phyloP scores from a whole-genome alignment of 352 stramenopile species.

The Hyaloperonospora brassicae region DNA sequence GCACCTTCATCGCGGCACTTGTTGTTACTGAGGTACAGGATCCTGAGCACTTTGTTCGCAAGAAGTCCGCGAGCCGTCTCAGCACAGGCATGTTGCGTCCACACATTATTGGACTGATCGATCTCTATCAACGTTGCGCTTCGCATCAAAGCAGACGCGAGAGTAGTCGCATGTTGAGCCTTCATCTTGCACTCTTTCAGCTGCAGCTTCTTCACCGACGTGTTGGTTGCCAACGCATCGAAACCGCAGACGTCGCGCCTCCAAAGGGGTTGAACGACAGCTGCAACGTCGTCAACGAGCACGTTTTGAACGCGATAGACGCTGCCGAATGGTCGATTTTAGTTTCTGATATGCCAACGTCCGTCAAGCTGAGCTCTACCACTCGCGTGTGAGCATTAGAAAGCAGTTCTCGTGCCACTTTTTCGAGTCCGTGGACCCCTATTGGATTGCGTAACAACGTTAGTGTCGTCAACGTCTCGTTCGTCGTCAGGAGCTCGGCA shows the following conservation, averaged over 20 bases:
- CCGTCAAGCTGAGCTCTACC: slow-evolving; percentile 36
- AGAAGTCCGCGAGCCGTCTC: slow-evolving; percentile 37
- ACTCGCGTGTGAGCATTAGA: slow-evolving; percentile 29
- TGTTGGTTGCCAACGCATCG: slow-evolving; percentile 46
- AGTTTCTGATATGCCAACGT: slow-evolving; percentile 36
- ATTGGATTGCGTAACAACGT: slow-evolving; percentile 57
- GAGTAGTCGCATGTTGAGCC: slow-evolving; percentile 29
- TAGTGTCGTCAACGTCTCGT: slow-evolving; percentile 38
- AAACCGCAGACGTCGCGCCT: slow-evolving; percentile 33
- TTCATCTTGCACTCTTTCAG: slow-evolving; percentile 60
- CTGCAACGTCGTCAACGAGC: slow-evolving; percentile 50
- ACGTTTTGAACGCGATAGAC: slow-evolving; percentile 31
- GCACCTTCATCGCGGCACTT: slow-evolving; percentile 48
- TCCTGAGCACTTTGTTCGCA: slow-evolving; percentile 38
- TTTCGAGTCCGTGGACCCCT: slow-evolving; percentile 32
- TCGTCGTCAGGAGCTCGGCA: slow-evolving; percentile 42
- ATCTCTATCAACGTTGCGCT: slow-evolving; percentile 49
- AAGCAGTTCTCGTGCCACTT: slow-evolving; percentile 30
- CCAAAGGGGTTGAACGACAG: slow-evolving; percentile 63
- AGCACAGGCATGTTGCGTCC: slow-evolving; percentile 28
- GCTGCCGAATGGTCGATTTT: slow-evolving; percentile 41
- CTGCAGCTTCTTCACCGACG: slow-evolving; percentile 53
- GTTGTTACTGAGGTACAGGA: slow-evolving; percentile 54
- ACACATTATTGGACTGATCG: slow-evolving; percentile 64
- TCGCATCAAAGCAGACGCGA: slow-evolving; percentile 35